Base-by-base conservation (phyloP, 345 rosid genomes). In the Brassica incana region DNA sequence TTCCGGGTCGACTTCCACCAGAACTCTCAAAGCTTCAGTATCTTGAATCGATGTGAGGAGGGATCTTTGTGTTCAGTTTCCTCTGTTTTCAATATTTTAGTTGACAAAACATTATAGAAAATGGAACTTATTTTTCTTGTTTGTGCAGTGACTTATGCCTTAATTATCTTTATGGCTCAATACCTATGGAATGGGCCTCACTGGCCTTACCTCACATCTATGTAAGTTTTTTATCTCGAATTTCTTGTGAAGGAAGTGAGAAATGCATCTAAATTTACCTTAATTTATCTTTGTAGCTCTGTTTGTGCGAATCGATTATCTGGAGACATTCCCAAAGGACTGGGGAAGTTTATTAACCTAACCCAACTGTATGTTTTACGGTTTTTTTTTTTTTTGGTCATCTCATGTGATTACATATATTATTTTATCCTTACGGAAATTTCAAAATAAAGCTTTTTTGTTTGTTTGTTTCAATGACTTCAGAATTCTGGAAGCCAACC, bases 1-100 rank as follows among this genome's bases (percentile, higher is more conserved):
- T 94, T 75, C 84, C 91, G 0, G 98, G 98, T 65, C 78, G 74
- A 65, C 93, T 92, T 23, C 93, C 96, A 45, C 84, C 90, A 62
- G 85, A 89, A 73, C 72, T 92, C 18, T 78, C 84, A 6, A 78
- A 76, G 82, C 95, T 94, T 77, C 86, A 81, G 11, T 81, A 83
- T 72, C 87, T 94, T 67, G 66, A 83, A 72, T 16, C 5, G 11
- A 83, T 91, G 97, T 91, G 79, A 88, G 90, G 59, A 35, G 12
- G 18, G 4, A 62, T 68, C 35, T 74, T 25, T 50, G 6, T 52
- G 45, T 74, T 50, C 2, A 0, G 27, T 6, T 63, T 69, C 48
- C 38, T 68, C 43, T 40, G 25, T 59, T 79, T 45, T 30, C 2
- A 25, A 4, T 36, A 23, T 36, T 78, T 23, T 73, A 0, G 27